phyloP scores from a whole-genome alignment of 805 yeast genomes.

The Yueomyces sp. region DNA sequence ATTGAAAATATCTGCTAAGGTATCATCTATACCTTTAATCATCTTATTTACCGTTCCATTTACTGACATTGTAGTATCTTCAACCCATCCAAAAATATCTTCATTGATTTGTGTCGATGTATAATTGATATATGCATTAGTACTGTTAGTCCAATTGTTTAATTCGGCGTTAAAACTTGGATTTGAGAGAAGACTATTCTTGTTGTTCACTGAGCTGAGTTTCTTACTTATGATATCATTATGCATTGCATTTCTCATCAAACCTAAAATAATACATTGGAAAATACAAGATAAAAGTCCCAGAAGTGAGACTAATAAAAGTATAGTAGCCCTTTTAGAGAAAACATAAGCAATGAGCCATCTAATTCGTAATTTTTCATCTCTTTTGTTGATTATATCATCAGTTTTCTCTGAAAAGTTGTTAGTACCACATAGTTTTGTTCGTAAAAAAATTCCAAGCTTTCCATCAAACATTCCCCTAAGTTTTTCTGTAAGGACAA shows the following conservation, averaged over 20 bases:
- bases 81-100: constrained; percentile 54
- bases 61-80: constrained; percentile 39
- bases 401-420: neutral
- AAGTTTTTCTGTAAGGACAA: neutral
- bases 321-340: constrained; percentile 36
- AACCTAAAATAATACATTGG: constrained; percentile 37
- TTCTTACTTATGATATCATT: too few relatives aligned
- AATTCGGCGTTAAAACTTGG: constrained; percentile 16
- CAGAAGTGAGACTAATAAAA: constrained; percentile 40
- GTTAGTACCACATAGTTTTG: too few relatives aligned
- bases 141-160: constrained; percentile 36
- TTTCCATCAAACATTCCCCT: neutral
- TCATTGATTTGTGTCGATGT: constrained; percentile 45
- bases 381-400: neutral
- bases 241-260: constrained; percentile 3
- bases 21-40: constrained; percentile 42
- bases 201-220: constrained; percentile 1
- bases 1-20: constrained; percentile 48
- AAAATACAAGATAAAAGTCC: constrained; percentile 42
- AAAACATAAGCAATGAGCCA: constrained; percentile 33
- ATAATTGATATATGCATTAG: constrained; percentile 38
- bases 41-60: constrained; percentile 50
- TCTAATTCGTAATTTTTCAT: constrained; percentile 11
- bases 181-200: neutral
- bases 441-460: too few relatives aligned